These are phyloP conservation scores for Talaromyces stipitatus DNA, from an alignment of 495 filamentous ascomycete genomes.

Conservation along the genomic window DNA sequence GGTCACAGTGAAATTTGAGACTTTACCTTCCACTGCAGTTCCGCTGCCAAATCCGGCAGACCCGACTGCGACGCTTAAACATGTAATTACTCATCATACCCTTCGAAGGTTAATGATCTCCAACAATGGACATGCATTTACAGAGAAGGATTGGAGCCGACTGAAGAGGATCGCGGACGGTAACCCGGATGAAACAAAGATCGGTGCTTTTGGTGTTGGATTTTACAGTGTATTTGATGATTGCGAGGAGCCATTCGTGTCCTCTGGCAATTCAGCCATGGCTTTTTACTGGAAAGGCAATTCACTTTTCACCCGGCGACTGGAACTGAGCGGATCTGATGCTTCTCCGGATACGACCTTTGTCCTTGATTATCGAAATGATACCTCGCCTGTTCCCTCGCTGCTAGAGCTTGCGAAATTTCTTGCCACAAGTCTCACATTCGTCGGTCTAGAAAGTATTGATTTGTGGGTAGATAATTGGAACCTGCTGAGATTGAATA, in stretches of 20 bases:
- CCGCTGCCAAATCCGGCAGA: conserved; percentile 63
- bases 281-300: conserved; percentile 99
- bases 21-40: conserved; percentile 66
- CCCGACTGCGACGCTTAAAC: conserved; percentile 64
- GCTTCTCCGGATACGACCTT: conserved; percentile 72
- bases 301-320: conserved; percentile 78
- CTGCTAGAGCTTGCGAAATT: conserved; percentile 84
- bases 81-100: conserved; percentile 75
- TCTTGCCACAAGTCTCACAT: conserved; percentile 88
- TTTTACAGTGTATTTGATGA: conserved; percentile 99
- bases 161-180: conserved; percentile 96
- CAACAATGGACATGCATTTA: conserved; percentile 83
- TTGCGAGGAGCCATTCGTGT: conserved; percentile 94
- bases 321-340: conserved; percentile 58
- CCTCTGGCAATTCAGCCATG: conserved; percentile 85
- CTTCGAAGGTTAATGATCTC: conserved; percentile 75
- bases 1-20: conserved; percentile 87
- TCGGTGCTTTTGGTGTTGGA: conserved; percentile 96
- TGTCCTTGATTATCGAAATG: conserved; percentile 84
- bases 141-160: conserved; percentile 81
- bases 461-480: conserved; percentile 88
- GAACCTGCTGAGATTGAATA: conserved; percentile 66
- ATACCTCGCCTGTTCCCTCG: conserved; percentile 74
- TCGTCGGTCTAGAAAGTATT: conserved; percentile 79
- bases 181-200: conserved; percentile 97